Base-by-base conservation (phyloP, 257 asterid species). In the Ilex aquifolium region DNA sequence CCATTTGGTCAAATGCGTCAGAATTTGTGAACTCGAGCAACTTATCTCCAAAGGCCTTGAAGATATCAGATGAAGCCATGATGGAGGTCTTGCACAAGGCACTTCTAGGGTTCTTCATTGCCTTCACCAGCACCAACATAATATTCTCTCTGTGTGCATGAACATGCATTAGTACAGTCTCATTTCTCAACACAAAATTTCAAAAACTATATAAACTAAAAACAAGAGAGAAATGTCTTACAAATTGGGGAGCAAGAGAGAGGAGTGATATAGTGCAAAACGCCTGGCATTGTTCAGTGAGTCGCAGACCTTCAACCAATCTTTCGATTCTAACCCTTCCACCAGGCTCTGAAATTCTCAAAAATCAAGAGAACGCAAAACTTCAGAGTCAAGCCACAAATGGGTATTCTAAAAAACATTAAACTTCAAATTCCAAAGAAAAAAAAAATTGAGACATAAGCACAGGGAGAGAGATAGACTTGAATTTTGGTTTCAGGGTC, bases 31-130 rank as follows among this genome's bases (percentile, higher is more conserved):
- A 63, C 29, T 85, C 90, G 31, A 87, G 80, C 65, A 93, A 65
- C 52, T 65, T 74, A 67, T 79, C 88, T 52, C 95, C 88, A 71
- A 82, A 85, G 60, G 95, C 86, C 66, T 69, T 76, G 79, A 93
- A 90, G 61, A 93, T 69, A 78, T 90, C 99, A 57, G 95, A 59
- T 46, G 97, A 69, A 74, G 97, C 92, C 97, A 93, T 90, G 69
- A 93, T 81, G 2, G 96, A 82, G 40, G 96, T 90, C 80, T 93
- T 90, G 88, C 82, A 72, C 64, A 93, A 69, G 42, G 99, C 99
- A 83, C 99, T 93, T 77, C 97, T 87, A 55, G 99, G 99, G 63
- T 90, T 93, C 85, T 93, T 93, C 79, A 93, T 84, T 30, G 97
- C 69, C 64, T 90, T 90, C 74, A 82, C 92, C 75, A 84, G 68